Evolutionary conservation across 1,139 yeast species (phyloP).

Genomic region (Sporopachydermia cereana): DNA sequence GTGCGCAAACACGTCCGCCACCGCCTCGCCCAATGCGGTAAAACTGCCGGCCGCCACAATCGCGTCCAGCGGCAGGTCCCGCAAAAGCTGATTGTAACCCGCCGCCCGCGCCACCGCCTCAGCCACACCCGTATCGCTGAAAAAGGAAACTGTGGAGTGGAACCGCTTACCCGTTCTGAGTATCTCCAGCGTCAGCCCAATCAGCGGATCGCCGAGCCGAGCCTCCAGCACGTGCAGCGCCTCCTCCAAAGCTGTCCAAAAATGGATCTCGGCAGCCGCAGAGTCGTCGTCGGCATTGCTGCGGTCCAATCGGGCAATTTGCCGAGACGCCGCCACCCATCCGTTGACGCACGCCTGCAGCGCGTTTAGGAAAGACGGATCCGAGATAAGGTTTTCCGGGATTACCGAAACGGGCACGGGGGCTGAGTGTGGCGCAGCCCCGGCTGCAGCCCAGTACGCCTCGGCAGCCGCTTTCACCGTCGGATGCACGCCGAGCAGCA

Average conservation of each 20-base stretch:
- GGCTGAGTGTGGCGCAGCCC: slow-evolving; percentile 18
- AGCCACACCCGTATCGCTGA: slow-evolving; percentile 59
- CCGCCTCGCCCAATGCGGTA: slow-evolving; percentile 33
- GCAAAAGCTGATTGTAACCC: slow-evolving; percentile 49
- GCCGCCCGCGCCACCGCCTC: slow-evolving; percentile 43
- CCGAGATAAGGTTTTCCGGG: slow-evolving; percentile 29
- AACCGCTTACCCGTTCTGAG: slow-evolving; percentile 65
- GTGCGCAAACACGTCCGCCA: slow-evolving; percentile 45
- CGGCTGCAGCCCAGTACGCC: slow-evolving; percentile 17
- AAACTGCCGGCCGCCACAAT: slow-evolving; percentile 40
- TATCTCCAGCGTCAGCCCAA: slow-evolving; percentile 47
- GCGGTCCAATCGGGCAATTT: slow-evolving; percentile 38
- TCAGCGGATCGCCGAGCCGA: slow-evolving; percentile 46
- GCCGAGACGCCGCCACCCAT: slow-evolving; percentile 61
- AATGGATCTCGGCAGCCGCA: slow-evolving; percentile 59
- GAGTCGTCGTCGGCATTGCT: slow-evolving; percentile 46
- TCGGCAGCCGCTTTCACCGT: slow-evolving; percentile 31
- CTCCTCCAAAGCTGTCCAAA: slow-evolving; percentile 67
- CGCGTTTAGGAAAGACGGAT: slow-evolving; percentile 48
- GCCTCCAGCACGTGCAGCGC: slow-evolving; percentile 45
- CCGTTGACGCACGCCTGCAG: slow-evolving; percentile 55
- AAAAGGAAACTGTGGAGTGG: slow-evolving; percentile 64
- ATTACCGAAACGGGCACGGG: slow-evolving; percentile 23
- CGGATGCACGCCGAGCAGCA: slow-evolving; percentile 43
- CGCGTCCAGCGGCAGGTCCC: slow-evolving; percentile 60